phyloP scores from a whole-genome alignment of 164 flowering plant species.

The Annona squamosa region DNA sequence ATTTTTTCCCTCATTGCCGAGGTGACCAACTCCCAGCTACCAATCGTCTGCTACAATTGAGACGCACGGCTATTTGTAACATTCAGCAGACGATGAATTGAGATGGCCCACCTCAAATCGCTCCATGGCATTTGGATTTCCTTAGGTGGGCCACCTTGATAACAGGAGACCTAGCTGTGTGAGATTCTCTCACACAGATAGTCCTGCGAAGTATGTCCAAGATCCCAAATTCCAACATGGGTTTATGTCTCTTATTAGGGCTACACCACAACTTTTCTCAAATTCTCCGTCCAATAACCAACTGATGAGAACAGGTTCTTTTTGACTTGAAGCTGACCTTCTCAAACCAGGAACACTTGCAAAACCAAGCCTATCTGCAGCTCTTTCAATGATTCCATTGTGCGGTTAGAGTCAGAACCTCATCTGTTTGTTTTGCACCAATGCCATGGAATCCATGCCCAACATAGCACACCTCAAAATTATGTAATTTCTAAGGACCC shows the following conservation, averaged over 20 bases:
- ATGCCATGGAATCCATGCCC: neutral
- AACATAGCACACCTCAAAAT: no score
- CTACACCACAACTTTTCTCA: neutral
- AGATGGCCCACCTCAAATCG: neutral
- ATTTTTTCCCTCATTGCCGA: neutral
- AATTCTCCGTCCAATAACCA: neutral
- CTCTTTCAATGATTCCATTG: neutral
- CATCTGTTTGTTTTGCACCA: neutral
- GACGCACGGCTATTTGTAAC: neutral
- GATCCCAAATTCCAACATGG: constrained; percentile 2
- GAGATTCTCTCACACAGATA: neutral
- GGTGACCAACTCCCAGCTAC: neutral
- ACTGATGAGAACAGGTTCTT: constrained; percentile 1
- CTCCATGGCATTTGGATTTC: neutral
- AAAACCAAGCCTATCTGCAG: neutral
- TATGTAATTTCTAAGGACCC: no score
- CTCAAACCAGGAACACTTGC: neutral
- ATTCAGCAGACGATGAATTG: neutral
- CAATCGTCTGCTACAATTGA: neutral
- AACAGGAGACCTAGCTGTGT: neutral
- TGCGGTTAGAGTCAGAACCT: neutral
- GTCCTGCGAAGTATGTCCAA: neutral
- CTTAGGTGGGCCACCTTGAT: neutral
- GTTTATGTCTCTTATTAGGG: neutral
- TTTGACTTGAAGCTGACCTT: constrained; percentile 4